Evolutionary conservation across 805 yeast genomes (phyloP), one percentile per base, ranked within the genome.

Genomic region (Pichia deserticola): DNA sequence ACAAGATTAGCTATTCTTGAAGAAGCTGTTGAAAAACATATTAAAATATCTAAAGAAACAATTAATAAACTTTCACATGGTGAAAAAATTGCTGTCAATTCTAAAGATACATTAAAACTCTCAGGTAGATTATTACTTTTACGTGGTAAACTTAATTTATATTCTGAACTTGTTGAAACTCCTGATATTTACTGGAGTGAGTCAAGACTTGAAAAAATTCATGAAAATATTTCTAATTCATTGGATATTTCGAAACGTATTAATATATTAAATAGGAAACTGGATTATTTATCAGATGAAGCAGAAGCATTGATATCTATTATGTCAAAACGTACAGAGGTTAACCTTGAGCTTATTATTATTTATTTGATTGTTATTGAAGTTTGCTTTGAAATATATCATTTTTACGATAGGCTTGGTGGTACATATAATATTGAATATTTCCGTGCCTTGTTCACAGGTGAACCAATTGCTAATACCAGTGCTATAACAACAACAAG

Each of bases 151-250:
- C 73, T 90, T 56, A 90, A 90, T 58, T 68, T 90, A 34, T 89
- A 90, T 64, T 85, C 92, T 9, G 96, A 89, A 60, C 73, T 90
- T 51, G 87, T 88, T 33, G 97, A 89, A 58, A 88, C 95, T 0
- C 97, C 97, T 0, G 97, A 90, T 63, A 67, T 89, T 40, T 90
- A 89, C 65, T 90, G 97, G 97, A 78, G 88, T 42, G 96, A 89
- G 61, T 95, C 97, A 1, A 79, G 81, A 35, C 70, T 90, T 48
- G 97, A 90, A 61, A 74, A 75, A 48, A 79, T 89, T 9, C 90
- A 88, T 64, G 77, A 81, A 44, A 74, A 78, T 20, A 81, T 88
- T 7, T 84, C 95, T 0, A 76, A 76, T 44, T 78, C 78, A 27
- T 70, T 90, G 49, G 97, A 90, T 59, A 81, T 90, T 33, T 73